Percentiles rank a stretch among this genome's conserved stretches.
phyloP scores from a whole-genome alignment of 352 stramenopile genomes.

The Phytophthora agathidicida region DNA sequence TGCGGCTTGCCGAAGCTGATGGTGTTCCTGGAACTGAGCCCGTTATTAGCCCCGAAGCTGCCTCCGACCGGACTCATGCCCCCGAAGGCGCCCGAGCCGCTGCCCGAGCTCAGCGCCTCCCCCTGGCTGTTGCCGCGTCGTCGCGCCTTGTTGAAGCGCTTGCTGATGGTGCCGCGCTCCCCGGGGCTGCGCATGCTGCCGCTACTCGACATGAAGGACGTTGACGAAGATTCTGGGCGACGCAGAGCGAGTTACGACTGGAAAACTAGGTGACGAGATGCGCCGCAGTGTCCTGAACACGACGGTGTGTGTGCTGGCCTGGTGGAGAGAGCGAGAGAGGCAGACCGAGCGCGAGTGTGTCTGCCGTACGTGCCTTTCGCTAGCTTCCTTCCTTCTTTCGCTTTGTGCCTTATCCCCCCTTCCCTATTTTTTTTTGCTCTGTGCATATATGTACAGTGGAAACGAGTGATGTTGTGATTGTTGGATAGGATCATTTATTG shows the following conservation, averaged over 20 bases:
- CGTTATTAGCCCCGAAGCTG: constrained; percentile 33
- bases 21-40: constrained; percentile 44
- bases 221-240: neutral
- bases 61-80: constrained; percentile 53
- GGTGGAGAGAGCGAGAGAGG: neutral
- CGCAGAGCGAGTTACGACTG: neutral
- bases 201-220: constrained; percentile 30
- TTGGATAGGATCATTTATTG: neutral
- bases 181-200: constrained; percentile 32
- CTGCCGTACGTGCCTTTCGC: constrained; percentile 2
- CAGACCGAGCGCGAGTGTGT: no score
- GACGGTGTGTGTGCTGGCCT: no score
- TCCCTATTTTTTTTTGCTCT: constrained; percentile 15
- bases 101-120: constrained; percentile 40
- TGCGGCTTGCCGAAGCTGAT: constrained; percentile 59
- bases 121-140: constrained; percentile 75
- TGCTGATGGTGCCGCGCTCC: constrained; percentile 52
- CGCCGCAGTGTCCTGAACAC: no score
- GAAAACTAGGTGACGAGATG: no score
- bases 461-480: neutral
- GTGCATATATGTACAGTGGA: constrained; percentile 15
- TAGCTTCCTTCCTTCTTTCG: constrained; percentile 28
- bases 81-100: constrained; percentile 29
- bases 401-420: constrained; percentile 28
- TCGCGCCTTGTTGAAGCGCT: constrained; percentile 74